Evolutionary conservation across 2,329 filamentous ascomycete genomes (phyloP).

Genomic region (Cyphellophora europaea): DNA sequence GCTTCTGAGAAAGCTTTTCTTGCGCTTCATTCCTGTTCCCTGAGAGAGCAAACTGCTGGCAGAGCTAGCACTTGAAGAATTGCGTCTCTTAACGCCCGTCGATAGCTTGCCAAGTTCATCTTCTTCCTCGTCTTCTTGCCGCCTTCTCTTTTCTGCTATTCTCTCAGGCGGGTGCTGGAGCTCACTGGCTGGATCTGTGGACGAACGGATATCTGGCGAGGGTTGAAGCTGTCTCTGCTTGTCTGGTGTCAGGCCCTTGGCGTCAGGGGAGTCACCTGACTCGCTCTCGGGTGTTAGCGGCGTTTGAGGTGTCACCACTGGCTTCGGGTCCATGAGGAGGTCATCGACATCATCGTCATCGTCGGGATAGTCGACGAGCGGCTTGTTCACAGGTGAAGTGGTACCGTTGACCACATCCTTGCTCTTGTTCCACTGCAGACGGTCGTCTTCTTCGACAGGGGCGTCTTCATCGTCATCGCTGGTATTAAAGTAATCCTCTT

Average conservation of each 20-base stretch:
- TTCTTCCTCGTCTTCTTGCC: conserved; percentile 72
- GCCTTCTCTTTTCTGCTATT: conserved; percentile 76
- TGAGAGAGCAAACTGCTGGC: conserved; percentile 18
- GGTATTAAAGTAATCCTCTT: conserved; percentile 90
- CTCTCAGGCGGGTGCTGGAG: conserved; percentile 56
- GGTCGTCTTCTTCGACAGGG: conserved; percentile 11
- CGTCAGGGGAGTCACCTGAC: conserved; percentile 17
- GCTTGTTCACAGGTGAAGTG: conserved; percentile 54
- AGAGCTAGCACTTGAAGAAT: conserved; percentile 28
- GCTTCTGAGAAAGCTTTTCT: conserved; percentile 17
- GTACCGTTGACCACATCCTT: conserved; percentile 44
- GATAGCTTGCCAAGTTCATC: conserved; percentile 83
- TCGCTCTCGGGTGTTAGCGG: conserved; percentile 20
- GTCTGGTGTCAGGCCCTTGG: conserved; percentile 19
- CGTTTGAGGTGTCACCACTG: conserved; percentile 10
- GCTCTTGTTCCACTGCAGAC: conserved; percentile 14
- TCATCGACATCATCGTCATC: conserved; percentile 60
- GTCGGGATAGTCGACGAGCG: conserved; percentile 84
- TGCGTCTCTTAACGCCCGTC: conserved; percentile 35
- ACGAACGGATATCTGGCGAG: conserved; percentile 23
- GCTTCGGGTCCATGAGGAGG: conserved; percentile 49
- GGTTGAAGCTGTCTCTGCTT: conserved; percentile 19
- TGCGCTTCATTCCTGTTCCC: conserved; percentile 8
- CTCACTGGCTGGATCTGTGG: conserved; percentile 24
- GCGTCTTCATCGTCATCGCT: conserved; percentile 79